Percentiles rank a stretch among this genome's conserved stretches.
phyloP scores from a whole-genome alignment of 176 grass and related monocot species.

The Avena sativa region DNA sequence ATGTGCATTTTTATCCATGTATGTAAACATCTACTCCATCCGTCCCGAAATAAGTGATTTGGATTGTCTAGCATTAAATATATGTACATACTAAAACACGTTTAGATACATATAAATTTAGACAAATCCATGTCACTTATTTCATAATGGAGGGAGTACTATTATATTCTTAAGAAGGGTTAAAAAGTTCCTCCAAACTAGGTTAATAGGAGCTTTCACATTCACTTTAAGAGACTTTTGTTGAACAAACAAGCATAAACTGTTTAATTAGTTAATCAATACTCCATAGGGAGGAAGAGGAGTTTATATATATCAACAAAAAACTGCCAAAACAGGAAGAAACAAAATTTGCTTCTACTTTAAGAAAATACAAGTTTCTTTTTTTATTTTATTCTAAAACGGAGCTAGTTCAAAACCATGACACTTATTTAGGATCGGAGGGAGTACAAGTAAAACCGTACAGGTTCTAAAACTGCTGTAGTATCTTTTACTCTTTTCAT shows the following conservation, averaged over 20 bases:
- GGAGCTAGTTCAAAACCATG: background rate
- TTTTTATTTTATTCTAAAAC: background rate
- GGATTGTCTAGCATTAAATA: no score
- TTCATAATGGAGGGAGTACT: background rate
- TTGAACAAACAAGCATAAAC: conserved; percentile 5
- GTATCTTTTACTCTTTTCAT: background rate
- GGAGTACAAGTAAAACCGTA: background rate
- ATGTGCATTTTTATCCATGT: background rate
- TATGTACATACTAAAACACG: no score
- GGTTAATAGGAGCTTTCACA: background rate
- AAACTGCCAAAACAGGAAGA: background rate
- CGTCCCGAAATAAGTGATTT: no score
- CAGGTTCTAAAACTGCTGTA: background rate
- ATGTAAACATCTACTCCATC: background rate
- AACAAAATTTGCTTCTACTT: background rate
- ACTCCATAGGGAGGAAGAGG: background rate
- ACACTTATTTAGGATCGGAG: background rate
- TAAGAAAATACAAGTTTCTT: background rate
- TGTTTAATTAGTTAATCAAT: background rate
- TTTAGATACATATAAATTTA: no score
- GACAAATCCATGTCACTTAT: no score
- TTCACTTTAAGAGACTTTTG: background rate
- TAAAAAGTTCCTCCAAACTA: background rate
- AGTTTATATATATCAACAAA: conserved; percentile 4
- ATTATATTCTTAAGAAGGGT: background rate